Evolutionary conservation across 1,284 basidiomycete species (phyloP).

Genomic region (Lentinula novae-zelandiae): DNA sequence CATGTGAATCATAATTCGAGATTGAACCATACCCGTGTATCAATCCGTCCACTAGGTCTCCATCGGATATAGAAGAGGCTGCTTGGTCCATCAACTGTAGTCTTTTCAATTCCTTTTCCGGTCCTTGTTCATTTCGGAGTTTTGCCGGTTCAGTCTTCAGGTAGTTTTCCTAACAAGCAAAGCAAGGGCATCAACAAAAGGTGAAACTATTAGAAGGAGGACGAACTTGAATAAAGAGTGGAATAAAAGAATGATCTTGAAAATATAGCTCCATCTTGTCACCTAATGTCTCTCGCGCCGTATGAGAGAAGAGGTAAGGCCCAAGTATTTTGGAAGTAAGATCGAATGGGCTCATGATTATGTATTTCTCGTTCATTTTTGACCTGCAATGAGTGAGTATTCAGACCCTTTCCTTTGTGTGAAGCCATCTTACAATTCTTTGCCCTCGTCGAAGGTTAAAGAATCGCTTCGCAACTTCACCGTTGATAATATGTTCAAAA

Average conservation of each 20-base stretch:
- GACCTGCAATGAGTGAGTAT: conserved; percentile 42
- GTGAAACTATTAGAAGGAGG: background rate
- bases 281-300: conserved; percentile 75
- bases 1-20: background rate
- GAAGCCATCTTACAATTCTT: conserved; percentile 64
- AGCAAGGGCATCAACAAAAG: background rate
- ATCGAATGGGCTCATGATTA: conserved; percentile 88
- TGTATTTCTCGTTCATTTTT: conserved; percentile 89
- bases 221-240: conserved; percentile 87
- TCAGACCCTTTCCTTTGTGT: too few species aligned
- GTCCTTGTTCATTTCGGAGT: conserved; percentile 56
- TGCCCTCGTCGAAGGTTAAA: conserved; percentile 91
- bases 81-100: conserved; percentile 86
- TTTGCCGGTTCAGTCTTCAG: conserved; percentile 76
- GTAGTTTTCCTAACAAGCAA: conserved; percentile 76
- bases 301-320: conserved; percentile 86
- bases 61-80: conserved; percentile 90
- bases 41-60: conserved; percentile 90
- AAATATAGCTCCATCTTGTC: conserved; percentile 98
- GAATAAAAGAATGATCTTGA: conserved; percentile 92
- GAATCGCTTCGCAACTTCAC: conserved; percentile 79
- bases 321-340: conserved; percentile 84
- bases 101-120: conserved; percentile 64
- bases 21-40: conserved; percentile 76
- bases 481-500: conserved; percentile 97